These are phyloP conservation scores for Pseudogymnoascus sp. DNA, from an alignment of 2,329 filamentous ascomycete species.

Conservation along the genomic window DNA sequence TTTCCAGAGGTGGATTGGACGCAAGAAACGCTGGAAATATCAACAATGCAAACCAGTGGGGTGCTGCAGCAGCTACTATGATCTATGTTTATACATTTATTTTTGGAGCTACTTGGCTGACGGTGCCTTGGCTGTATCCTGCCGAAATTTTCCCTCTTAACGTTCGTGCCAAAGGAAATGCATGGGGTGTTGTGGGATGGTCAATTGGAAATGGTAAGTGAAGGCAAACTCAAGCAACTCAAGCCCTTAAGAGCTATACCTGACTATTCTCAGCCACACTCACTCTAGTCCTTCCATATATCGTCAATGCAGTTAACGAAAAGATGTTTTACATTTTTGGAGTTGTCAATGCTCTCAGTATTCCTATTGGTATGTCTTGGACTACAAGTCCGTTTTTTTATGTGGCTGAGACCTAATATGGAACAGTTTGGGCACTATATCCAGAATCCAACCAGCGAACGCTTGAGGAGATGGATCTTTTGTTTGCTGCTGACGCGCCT, in stretches of 20 bases:
- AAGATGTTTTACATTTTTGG: conserved; percentile 72
- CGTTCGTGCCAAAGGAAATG: conserved; percentile 67
- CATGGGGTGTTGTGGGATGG: conserved; percentile 72
- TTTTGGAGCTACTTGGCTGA: conserved; percentile 49
- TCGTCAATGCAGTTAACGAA: conserved; percentile 52
- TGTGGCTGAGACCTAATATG: background rate
- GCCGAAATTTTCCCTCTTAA: conserved; percentile 69
- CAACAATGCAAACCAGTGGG: conserved; percentile 43
- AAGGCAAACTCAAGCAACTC: background rate
- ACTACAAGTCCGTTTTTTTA: background rate
- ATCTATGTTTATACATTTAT: conserved; percentile 63
- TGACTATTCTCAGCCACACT: background rate
- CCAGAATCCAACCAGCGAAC: conserved; percentile 70
- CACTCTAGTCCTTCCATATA: background rate
- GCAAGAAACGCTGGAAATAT: conserved; percentile 42
- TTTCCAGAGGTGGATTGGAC: conserved; percentile 43
- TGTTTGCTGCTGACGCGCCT: conserved; percentile 60
- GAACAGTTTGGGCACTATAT: conserved; percentile 55
- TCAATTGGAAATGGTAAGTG: conserved; percentile 59
- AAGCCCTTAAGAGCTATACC: background rate
- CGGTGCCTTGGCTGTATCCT: conserved; percentile 57
- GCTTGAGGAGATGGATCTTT: conserved; percentile 67
- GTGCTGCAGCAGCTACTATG: conserved; percentile 61
- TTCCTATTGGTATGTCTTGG: conserved; percentile 44
- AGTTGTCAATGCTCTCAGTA: conserved; percentile 57